Base-by-base conservation (phyloP, 306 rosid genomes). In the Malus asiatica region DNA sequence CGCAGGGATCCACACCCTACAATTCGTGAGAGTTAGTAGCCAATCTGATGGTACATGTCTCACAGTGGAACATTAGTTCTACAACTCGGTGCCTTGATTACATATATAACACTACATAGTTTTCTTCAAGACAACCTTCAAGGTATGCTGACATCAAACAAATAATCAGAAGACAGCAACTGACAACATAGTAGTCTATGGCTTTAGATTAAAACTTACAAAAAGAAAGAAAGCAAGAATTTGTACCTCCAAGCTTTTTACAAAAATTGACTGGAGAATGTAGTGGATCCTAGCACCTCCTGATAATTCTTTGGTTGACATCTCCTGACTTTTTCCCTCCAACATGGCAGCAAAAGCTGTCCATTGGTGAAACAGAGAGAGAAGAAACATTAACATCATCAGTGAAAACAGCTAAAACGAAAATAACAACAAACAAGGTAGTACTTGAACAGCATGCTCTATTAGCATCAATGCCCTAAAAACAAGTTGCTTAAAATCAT, bases 1-100 rank as follows among this genome's bases (percentile, higher is more conserved):
- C 85, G 42, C 85, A 83, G 20, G 87, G 89, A 68, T 86, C 83
- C 59, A 80, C 87, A 66, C 80, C 89, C 89, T 83, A 57, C 84
- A 77, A 77, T 38, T 72, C 61, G 38, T 22, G 40, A 13, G 19
- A 72, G 71, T 66, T 14, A 77, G 66, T 6, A 10, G 42, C 52
- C 44, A 33, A 73, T 59, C 76, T 35, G 13, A 73, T 11, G 27
- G 30, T 16, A 55, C 32, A 35, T 23, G 29, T 72, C 35, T n/a
- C 13, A 55, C 66, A 13, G 3, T 55, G 52, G 9, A 33, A 11
- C 44, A 32, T 35, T 55, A 30, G 22, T 57, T 48, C 40, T 19
- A 70, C 62, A 51, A 51, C 53, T 18, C 25, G 10, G 11, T 18
- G 4, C 74, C 45, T 18, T 11, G 38, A 38, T 38, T 38, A 38